phyloP scores from a whole-genome alignment of 139 green algal species.

The Closterium sp. region DNA sequence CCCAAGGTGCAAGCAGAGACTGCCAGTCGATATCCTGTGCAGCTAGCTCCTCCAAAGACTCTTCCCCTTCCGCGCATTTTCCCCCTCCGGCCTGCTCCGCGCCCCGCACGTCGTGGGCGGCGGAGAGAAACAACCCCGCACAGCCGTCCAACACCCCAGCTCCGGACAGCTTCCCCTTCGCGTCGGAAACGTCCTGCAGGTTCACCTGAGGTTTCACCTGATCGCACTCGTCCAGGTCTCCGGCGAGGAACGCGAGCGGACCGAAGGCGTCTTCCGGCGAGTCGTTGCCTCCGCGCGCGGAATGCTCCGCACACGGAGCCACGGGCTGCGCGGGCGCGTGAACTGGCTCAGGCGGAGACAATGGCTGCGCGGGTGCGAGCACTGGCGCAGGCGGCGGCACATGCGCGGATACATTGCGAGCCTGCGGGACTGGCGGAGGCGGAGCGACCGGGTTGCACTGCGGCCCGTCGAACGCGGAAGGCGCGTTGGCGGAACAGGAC shows the following conservation, averaged over 20 bases:
- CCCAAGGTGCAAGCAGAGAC: neutral
- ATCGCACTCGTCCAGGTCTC: neutral
- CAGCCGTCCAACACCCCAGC: neutral
- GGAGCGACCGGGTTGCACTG: neutral
- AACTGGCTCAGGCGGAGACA: too few relatives aligned
- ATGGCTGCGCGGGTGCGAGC: too few relatives aligned
- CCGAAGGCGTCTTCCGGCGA: neutral
- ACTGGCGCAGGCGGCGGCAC: too few relatives aligned
- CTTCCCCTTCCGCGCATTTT: neutral
- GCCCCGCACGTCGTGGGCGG: neutral
- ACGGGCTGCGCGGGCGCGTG: neutral
- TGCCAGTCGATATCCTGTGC: neutral
- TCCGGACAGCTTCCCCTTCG: neutral
- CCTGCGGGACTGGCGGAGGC: neutral
- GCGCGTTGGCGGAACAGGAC: neutral
- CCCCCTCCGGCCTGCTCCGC: neutral
- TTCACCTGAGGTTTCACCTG: neutral
- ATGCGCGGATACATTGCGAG: too few relatives aligned
- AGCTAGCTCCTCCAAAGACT: neutral
- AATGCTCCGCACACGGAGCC: neutral
- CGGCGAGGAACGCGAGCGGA: neutral
- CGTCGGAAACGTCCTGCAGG: neutral
- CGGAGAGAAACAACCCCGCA: neutral
- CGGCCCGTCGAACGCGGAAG: neutral
- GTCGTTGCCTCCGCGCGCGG: neutral